Evolutionary conservation across 2,329 filamentous ascomycete species (phyloP), one percentile per base, ranked within the genome.

Genomic region (Berkeleyomyces rouxiae): DNA sequence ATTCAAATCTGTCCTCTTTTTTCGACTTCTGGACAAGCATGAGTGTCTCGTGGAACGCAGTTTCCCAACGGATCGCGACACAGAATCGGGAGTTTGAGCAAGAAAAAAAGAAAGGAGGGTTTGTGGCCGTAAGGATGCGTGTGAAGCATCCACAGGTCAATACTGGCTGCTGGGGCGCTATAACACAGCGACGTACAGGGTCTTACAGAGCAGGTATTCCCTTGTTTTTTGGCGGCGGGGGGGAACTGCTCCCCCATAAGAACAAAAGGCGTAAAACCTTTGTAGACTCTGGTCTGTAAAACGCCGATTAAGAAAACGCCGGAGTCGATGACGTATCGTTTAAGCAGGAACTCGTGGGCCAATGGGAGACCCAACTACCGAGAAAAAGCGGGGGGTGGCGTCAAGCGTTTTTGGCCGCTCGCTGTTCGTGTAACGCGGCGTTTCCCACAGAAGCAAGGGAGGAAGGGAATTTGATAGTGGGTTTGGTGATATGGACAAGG

Each of bases 11-110:
- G 49, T 39, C 49, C 49, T 55, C 49, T 55, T 55, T 46, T 55
- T 55, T 55, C 37, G 23, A 23, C 37, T 39, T 55, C 4, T 43
- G 5, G 43, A n/a, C 13, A 55, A 5, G 49, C 49, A 55, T 55
- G 11, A 55, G 33, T 55, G 10, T 55, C 49, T 55, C 49, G 49
- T 37, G 33, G 49, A 55, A 55, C 49, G 49, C 49, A 55, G 49
- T 55, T 55, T 55, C 49, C 49, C 49, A 55, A 55, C 49, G 49
- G 49, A 55, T 55, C 49, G 49, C 49, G 49, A 55, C 49, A 36
- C 7, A 55, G 49, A 13, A 55, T 37, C 49, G 49, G 33, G 33
- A 55, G 49, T 55, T 55, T 55, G 49, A 55, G 49, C 31, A 55
- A 37, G 49, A 37, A 55, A 55, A 37, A 55, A 53, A 55, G 23